phyloP scores from a whole-genome alignment of 2,329 filamentous ascomycete species.

The Clarireedia monteithiana region DNA sequence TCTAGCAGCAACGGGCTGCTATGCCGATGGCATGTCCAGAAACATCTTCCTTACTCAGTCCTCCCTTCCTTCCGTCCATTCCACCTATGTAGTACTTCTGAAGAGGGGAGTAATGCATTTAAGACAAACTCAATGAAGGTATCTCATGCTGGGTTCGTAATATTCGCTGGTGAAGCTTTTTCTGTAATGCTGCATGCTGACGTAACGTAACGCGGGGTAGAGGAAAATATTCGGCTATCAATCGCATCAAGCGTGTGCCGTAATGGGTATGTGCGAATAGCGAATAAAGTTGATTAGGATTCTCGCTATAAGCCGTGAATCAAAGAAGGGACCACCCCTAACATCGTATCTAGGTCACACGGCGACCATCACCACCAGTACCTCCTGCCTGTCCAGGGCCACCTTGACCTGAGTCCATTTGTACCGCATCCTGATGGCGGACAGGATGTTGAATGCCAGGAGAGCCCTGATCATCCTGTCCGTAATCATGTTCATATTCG shows the following conservation, averaged over 20 bases:
- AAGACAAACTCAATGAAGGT: not conserved
- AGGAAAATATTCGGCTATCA: not conserved
- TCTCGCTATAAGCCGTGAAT: not conserved
- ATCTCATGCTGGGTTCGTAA: constrained; percentile 7
- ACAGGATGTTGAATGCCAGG: not conserved
- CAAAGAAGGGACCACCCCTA: not conserved
- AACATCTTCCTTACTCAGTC: not conserved
- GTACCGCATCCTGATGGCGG: not conserved
- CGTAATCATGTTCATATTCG: constrained; percentile 41
- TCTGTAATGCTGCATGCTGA: constrained; percentile 4
- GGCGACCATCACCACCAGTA: constrained; percentile 1
- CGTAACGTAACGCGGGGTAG: not conserved
- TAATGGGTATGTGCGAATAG: not conserved
- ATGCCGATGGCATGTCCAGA: not conserved
- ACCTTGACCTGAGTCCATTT: not conserved
- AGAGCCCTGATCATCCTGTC: constrained; percentile 6
- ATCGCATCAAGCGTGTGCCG: not conserved
- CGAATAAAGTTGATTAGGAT: not conserved
- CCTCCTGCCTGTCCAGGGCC: not conserved
- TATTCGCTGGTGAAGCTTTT: not conserved
- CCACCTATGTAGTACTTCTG: not conserved
- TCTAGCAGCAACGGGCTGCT: not conserved
- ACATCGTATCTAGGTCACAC: not conserved
- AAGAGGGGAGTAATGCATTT: constrained; percentile 6
- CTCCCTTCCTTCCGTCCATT: not conserved